Evolutionary conservation across 352 stramenopile species (phyloP), one percentile per base, ranked within the genome.

Genomic region (Phytophthora pistaciae): DNA sequence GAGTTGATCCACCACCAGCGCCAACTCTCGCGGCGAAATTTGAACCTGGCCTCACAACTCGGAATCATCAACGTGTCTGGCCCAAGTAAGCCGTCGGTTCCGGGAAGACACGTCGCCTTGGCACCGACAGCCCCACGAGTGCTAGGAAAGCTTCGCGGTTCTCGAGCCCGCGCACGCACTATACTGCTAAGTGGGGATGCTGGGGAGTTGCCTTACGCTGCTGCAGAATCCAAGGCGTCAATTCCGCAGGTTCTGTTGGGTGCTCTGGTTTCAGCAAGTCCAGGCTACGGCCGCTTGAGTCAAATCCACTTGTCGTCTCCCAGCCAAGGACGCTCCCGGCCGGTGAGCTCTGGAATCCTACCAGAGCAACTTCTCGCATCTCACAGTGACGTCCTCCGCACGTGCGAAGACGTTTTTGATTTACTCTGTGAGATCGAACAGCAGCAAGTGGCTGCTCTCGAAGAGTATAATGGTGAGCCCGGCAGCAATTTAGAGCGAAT

Each of bases 401-500:
- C 77, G 27, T 92, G 85, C 25, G 81, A 92, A 61, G 75, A 85
- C 21, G 58, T 90, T 0, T 92, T 91, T 38, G 80, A 91, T 21
- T n/a, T 90, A 38, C 68, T 92, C 0, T 92, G 85, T 60, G 70
- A 87, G 18, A 74, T 83, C 38, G 64, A 77, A 11, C 62, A 79
- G 5, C 68, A 82, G 5, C 44, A 69, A 33, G 36, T 68, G 0
- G 31, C 23, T 54, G 55, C 46, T 6, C 21, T 68, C 7, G 59
- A 70, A 40, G 31, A 27, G 18, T 54, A 68, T 10, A 62, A 60
- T n/a, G 60, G 48, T 38, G 55, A 67, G 1, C 29, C 54, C n/a
- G 40, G 55, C 14, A 56, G 7, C 25, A 11, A 42, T 27, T 48
- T 5, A 11, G 65, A 70, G 16, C 40, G 67, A 5, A 64, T 70